Evolutionary conservation across 371 early-diverging fungal genomes (phyloP).

Genomic region (Parasitella parasitica): DNA sequence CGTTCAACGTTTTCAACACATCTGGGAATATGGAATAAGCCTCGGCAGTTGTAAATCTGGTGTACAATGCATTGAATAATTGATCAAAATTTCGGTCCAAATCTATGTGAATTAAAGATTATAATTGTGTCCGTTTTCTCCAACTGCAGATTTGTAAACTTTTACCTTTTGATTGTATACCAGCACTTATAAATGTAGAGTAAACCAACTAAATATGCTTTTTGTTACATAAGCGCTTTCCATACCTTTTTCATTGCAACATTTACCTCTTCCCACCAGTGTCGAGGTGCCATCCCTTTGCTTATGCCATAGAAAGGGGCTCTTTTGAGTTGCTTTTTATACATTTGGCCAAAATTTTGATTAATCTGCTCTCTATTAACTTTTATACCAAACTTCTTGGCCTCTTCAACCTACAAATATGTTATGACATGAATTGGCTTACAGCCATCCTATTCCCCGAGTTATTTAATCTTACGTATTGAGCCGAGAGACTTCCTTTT

Average conservation of each 20-base stretch:
- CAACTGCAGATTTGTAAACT: not conserved
- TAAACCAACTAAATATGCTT: conserved; percentile 28
- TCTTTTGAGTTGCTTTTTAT: conserved; percentile 29
- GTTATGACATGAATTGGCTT: not conserved
- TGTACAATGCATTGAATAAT: conserved; percentile 35
- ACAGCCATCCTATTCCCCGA: not conserved
- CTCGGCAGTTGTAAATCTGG: conserved; percentile 40
- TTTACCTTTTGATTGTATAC: conserved; percentile 33
- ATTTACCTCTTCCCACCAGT: conserved; percentile 47
- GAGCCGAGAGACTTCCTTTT: conserved; percentile 38
- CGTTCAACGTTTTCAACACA: conserved; percentile 27
- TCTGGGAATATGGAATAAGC: conserved; percentile 48
- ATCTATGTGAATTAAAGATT: conserved; percentile 15
- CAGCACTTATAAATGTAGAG: conserved; percentile 36
- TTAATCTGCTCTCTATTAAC: conserved; percentile 34
- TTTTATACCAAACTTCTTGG: conserved; percentile 30
- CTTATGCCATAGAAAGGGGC: conserved; percentile 45
- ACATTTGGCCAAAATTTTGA: conserved; percentile 34
- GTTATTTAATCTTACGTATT: conserved; percentile 31
- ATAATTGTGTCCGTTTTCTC: not conserved
- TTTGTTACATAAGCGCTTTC: not conserved
- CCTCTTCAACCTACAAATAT: conserved; percentile 39
- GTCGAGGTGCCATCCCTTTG: conserved; percentile 32
- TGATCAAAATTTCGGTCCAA: conserved; percentile 35
- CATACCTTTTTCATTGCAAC: not conserved